These are phyloP conservation scores for Arthrinium puccinioides DNA, from an alignment of 2,329 filamentous ascomycete genomes.

Conservation along the genomic window DNA sequence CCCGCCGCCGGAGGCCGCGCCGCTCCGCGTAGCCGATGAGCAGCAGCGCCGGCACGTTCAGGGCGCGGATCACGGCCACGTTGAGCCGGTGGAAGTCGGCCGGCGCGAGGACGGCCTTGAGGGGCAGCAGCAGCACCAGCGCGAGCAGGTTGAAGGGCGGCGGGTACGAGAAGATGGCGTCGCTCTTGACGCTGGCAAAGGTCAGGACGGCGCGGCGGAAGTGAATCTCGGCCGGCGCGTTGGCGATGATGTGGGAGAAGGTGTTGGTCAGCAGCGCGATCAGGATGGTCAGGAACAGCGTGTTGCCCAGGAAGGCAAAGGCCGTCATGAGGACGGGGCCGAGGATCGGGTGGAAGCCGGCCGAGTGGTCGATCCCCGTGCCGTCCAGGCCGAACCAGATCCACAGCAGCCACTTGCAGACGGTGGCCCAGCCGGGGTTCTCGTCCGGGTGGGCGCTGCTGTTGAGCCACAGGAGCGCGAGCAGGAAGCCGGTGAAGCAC, in stretches of 20 bases:
- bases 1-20: constrained; percentile 29
- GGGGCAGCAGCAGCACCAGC: constrained; percentile 53
- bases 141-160: constrained; percentile 66
- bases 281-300: constrained; percentile 66
- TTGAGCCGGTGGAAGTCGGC: constrained; percentile 67
- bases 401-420: constrained; percentile 72
- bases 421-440: constrained; percentile 38
- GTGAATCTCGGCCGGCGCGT: constrained; percentile 63
- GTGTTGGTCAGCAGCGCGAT: constrained; percentile 69
- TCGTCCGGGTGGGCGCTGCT: constrained; percentile 18
- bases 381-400: constrained; percentile 73
- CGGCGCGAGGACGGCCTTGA: constrained; percentile 55
- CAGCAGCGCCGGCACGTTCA: constrained; percentile 59
- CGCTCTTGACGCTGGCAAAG: constrained; percentile 67
- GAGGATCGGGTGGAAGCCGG: constrained; percentile 58
- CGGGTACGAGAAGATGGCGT: constrained; percentile 62
- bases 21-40: constrained; percentile 56
- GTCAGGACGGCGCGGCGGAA: constrained; percentile 66
- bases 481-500: constrained; percentile 65
- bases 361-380: constrained; percentile 41
- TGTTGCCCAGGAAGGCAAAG: constrained; percentile 70
- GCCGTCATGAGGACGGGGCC: constrained; percentile 64
- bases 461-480: constrained; percentile 61
- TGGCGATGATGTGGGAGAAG: constrained; percentile 61
- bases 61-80: constrained; percentile 52